phyloP scores from a whole-genome alignment of 108 stramenopile genomes.

The Epithemia pelagica region DNA sequence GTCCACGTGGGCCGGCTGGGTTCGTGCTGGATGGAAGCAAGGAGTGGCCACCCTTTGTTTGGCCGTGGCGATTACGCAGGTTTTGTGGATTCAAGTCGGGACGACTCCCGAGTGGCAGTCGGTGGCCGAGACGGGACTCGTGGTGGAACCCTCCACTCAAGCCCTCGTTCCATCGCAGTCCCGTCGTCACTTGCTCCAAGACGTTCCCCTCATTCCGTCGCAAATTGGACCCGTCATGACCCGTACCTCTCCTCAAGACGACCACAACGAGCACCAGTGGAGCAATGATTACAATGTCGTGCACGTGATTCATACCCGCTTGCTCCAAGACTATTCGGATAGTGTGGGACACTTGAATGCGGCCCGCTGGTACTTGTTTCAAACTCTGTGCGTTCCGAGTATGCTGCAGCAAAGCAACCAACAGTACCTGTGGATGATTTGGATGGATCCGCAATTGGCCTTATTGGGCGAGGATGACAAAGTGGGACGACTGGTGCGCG shows the following conservation, averaged over 20 bases:
- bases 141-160: too few relatives aligned
- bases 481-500: constrained; percentile 7
- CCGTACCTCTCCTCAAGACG: neutral
- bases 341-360: constrained; percentile 25
- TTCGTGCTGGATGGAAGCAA: too few relatives aligned
- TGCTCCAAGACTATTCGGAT: constrained; percentile 51
- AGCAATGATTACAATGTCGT: constrained; percentile 22
- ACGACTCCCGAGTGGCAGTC: too few relatives aligned
- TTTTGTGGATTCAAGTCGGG: too few relatives aligned
- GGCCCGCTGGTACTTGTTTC: constrained; percentile 41
- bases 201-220: neutral
- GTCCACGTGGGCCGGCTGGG: too few relatives aligned
- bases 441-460: constrained; percentile 32
- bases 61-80: too few relatives aligned
- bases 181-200: too few relatives aligned
- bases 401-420: constrained; percentile 30
- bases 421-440: constrained; percentile 42
- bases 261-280: constrained; percentile 3
- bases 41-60: too few relatives aligned
- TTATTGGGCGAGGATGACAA: constrained; percentile 6
- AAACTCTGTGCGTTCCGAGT: constrained; percentile 39
- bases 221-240: neutral
- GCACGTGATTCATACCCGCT: constrained; percentile 49
- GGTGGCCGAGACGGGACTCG: too few relatives aligned
- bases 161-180: too few relatives aligned